Percentiles rank a stretch among this genome's conserved stretches.
Evolutionary conservation across 2,329 filamentous ascomycete species (phyloP).

Genomic region (Nemania sp.): DNA sequence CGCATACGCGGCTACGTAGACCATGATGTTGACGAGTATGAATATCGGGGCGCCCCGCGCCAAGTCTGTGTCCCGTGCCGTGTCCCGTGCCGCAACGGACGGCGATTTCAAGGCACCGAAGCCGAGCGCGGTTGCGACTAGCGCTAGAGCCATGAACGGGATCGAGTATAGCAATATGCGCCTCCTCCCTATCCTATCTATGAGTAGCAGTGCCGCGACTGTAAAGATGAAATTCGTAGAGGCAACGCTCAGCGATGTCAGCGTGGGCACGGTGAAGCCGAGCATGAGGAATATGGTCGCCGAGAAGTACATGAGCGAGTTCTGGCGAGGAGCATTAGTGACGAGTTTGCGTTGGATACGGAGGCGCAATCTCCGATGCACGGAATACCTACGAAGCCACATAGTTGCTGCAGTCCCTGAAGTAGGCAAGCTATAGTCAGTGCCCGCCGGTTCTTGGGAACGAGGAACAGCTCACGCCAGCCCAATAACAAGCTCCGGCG

Average conservation of each 20-base stretch:
- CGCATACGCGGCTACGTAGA: conserved; percentile 86
- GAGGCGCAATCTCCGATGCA: not conserved
- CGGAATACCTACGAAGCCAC: conserved; percentile 68
- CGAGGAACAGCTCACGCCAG: conserved; percentile 59
- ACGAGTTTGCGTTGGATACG: not conserved
- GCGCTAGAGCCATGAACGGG: conserved; percentile 78
- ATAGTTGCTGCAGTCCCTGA: conserved; percentile 86
- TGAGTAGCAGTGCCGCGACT: conserved; percentile 72
- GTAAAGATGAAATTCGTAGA: conserved; percentile 84
- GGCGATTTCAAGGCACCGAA: conserved; percentile 68
- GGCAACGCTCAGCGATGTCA: conserved; percentile 79
- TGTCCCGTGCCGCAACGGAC: conserved; percentile 25
- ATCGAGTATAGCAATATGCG: conserved; percentile 82
- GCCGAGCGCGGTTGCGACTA: conserved; percentile 71
- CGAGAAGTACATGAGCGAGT: conserved; percentile 91
- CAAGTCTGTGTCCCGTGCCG: conserved; percentile 31
- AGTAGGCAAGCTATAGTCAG: conserved; percentile 84
- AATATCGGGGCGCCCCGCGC: conserved; percentile 50
- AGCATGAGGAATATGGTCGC: conserved; percentile 80
- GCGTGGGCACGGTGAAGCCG: conserved; percentile 76
- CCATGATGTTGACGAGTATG: conserved; percentile 75
- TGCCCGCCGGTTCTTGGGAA: conserved; percentile 71
- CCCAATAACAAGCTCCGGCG: conserved; percentile 46
- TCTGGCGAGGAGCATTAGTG: conserved; percentile 50
- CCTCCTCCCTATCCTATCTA: conserved; percentile 79